Evolutionary conservation across 1,284 basidiomycete genomes (phyloP), one percentile per base, ranked within the genome.

Genomic region (Ustilago cynodontis): DNA sequence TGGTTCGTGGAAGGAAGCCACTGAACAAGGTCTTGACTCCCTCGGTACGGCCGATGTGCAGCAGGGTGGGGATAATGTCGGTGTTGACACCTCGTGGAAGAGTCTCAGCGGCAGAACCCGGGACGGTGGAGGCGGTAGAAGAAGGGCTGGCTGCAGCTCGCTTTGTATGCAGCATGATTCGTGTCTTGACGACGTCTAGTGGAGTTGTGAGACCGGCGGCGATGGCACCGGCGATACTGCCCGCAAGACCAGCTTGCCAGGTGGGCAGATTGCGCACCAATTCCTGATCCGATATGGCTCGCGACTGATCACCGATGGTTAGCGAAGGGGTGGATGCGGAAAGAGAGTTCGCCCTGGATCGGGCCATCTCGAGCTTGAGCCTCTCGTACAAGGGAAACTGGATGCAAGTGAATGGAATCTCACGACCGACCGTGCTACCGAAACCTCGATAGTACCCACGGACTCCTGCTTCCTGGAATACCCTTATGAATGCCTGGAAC

Each of bases 371-470:
- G 14, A 79, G 74, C 86, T 99, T 99, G 74, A 99, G 88, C 43
- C 90, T 88, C 87, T 99, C 97, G 84, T 98, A 99, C 26, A 99
- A 87, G 0, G 97, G 97, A 85, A 99, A 99, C 86, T 99, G 97
- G 26, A 99, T 89, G 13, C 94, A 96, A 0, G 96, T 97, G 88
- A 99, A 99, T 0, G 96, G 96, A 45, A 99, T 94, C 94, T 94
- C 93, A 80, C 93, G 88, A 71, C 92, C 91, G 49, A 94, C 89
- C 0, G 93, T 94, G 61, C 90, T 91, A 0, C 90, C 91, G 80
- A 93, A 94, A 0, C 93, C 93, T 63, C 92, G 88, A 81, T 94
- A 94, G 83, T 93, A 91, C 0, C 93, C 93, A 18, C 86, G 86
- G 4, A 91, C 33, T 9, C 93, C 93, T 53, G 91, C 90, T 11